Conservation (phyloP, 805 yeast species). For the Saccharomycopsis babjevae region DNA sequence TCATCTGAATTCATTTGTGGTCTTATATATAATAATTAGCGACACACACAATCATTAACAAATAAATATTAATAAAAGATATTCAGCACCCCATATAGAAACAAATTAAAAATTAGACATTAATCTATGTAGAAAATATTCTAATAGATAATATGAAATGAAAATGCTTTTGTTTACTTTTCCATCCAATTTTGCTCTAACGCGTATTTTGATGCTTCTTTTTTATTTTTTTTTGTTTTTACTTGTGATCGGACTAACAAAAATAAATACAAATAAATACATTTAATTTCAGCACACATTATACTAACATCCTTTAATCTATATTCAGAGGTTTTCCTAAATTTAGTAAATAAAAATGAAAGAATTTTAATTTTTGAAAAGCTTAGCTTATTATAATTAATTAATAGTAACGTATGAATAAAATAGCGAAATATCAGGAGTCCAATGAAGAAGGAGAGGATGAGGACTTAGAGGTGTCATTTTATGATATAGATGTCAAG, state of each 20-base stretch:
- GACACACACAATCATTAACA: background rate
- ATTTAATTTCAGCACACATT: background rate
- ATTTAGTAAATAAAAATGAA: background rate
- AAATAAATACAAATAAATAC: background rate
- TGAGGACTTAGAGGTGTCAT: conserved; percentile 14
- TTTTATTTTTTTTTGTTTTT: background rate
- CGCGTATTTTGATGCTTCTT: background rate
- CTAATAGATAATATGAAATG: background rate
- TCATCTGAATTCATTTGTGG: background rate
- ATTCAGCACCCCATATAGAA: no score
- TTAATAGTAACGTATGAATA: conserved; percentile 5
- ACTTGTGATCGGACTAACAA: background rate
- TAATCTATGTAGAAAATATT: background rate
- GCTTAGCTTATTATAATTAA: background rate
- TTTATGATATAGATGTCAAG: conserved; percentile 10
- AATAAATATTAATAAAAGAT: no score
- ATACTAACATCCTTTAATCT: no score
- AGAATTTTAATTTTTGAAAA: background rate
- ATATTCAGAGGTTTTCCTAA: background rate
- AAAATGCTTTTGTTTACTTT: background rate
- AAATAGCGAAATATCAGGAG: background rate
- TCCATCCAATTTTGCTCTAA: background rate
- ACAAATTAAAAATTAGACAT: background rate
- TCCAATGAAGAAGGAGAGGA: conserved; percentile 10
- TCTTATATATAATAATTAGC: no score